A percentile compares a stretch with the other conserved stretches of the same genome.
Conservation (phyloP, 306 rosid species). For the Vigna trinervia region DNA sequence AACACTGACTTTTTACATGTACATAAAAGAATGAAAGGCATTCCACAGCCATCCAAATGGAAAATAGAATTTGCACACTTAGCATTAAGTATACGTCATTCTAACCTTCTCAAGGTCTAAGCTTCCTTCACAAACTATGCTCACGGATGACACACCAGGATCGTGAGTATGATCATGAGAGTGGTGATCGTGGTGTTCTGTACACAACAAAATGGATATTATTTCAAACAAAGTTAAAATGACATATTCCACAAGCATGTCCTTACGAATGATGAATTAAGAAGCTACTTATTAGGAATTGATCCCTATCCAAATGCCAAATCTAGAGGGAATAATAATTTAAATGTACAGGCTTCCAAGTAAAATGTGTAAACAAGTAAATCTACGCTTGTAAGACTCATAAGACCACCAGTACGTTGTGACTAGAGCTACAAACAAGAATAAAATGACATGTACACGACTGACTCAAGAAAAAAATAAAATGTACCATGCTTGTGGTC, state of each 20-base stretch:
- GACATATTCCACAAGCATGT: slow-evolving; percentile 1
- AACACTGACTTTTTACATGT: not conserved
- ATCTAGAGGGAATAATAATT: slow-evolving; percentile 15
- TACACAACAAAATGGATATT: slow-evolving; percentile 37
- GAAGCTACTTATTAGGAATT: slow-evolving; percentile 28
- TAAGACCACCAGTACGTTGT: not conserved
- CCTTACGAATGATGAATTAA: slow-evolving; percentile 37
- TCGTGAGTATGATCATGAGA: slow-evolving; percentile 89
- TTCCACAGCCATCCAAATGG: slow-evolving; percentile 15
- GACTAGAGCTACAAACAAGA: slow-evolving; percentile 27
- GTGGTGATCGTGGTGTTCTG: slow-evolving; percentile 78
- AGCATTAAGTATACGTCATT: slow-evolving; percentile 18
- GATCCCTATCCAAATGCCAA: not conserved
- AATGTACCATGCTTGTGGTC: slow-evolving; percentile 82
- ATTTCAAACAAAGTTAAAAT: slow-evolving; percentile 13
- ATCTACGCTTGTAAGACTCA: not conserved
- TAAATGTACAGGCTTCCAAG: not conserved
- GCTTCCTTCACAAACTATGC: slow-evolving; percentile 97
- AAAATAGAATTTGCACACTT: slow-evolving; percentile 26
- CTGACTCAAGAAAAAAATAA: slow-evolving; percentile 1
- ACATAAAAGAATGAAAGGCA: slow-evolving; percentile 6
- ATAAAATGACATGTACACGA: slow-evolving; percentile 16
- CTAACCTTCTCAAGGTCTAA: slow-evolving; percentile 95
- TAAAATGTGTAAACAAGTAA: no score
- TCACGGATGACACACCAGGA: slow-evolving; percentile 93